Evolutionary conservation across 2,329 filamentous ascomycete species (phyloP).

Genomic region (Aureobasidium sp.): DNA sequence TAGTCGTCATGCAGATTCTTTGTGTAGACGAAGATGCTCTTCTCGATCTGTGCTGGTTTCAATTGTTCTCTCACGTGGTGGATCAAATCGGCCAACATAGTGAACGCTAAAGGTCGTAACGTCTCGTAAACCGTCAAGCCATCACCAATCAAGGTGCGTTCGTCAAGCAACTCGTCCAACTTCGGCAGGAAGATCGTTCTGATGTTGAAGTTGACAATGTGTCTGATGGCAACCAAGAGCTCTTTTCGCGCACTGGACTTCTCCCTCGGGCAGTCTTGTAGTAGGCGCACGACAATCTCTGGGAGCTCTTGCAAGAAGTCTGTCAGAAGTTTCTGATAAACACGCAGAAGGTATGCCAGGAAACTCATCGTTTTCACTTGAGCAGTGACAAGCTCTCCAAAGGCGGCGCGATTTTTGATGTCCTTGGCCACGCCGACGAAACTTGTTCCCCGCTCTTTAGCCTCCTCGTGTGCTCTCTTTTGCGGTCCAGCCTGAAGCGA

Average conservation of each 20-base stretch:
- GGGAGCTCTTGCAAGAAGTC: slow-evolving; percentile 85
- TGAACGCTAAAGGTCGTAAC: slow-evolving; percentile 90
- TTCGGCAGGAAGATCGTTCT: slow-evolving; percentile 88
- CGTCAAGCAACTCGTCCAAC: slow-evolving; percentile 91
- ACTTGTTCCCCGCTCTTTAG: slow-evolving; percentile 67
- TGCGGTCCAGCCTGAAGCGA: slow-evolving; percentile 87
- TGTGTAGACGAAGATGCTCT: slow-evolving; percentile 95
- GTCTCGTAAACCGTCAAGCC: slow-evolving; percentile 95
- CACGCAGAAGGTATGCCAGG: slow-evolving; percentile 80
- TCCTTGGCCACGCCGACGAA: slow-evolving; percentile 90
- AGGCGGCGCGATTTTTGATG: slow-evolving; percentile 88
- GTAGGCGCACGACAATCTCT: slow-evolving; percentile 78
- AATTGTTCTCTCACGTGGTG: slow-evolving; percentile 93
- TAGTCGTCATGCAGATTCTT: slow-evolving; percentile 93
- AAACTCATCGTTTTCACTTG: slow-evolving; percentile 99
- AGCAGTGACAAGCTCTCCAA: slow-evolving; percentile 94
- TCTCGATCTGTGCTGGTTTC: slow-evolving; percentile 81
- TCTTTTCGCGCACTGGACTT: slow-evolving; percentile 93
- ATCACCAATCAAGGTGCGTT: slow-evolving; percentile 89
- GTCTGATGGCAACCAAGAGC: slow-evolving; percentile 87
- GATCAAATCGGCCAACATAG: slow-evolving; percentile 96
- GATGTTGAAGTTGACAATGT: slow-evolving; percentile 99
- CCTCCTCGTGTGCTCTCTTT: slow-evolving; percentile 82
- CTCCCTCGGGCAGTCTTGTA: slow-evolving; percentile 91
- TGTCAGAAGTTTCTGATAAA: slow-evolving; percentile 77